Percentiles rank a stretch among this genome's conserved stretches.
phyloP scores from a whole-genome alignment of 148 eudicot genomes.

The Polygonum aviculare region DNA sequence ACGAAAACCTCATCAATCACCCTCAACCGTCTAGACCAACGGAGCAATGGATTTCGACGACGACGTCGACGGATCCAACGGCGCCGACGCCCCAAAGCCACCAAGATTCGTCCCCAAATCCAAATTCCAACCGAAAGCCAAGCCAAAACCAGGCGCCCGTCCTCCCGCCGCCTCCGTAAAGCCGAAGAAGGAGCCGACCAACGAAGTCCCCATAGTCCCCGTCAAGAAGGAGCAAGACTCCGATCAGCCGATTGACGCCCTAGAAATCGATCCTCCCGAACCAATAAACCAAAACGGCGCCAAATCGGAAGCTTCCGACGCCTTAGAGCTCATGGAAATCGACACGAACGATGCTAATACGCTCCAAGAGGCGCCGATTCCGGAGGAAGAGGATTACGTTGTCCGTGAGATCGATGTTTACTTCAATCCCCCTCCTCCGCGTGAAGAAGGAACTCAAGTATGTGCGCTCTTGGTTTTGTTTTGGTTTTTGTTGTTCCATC shows the following conservation, averaged over 20 bases:
- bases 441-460: slow-evolving; percentile 20
- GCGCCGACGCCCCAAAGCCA: slow-evolving; percentile 19
- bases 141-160: slow-evolving; percentile 7
- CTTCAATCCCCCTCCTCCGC: slow-evolving; percentile 15
- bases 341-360: not conserved
- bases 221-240: slow-evolving; percentile 14
- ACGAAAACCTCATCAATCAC: not conserved
- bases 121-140: slow-evolving; percentile 29
- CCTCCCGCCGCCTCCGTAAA: not conserved
- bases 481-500: too few species aligned
- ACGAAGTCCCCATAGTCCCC: not conserved
- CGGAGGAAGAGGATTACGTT: slow-evolving; percentile 27
- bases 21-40: not conserved
- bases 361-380: not conserved
- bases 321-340: not conserved
- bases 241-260: not conserved
- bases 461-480: not conserved
- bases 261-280: slow-evolving; percentile 10
- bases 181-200: slow-evolving; percentile 1
- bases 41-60: slow-evolving; percentile 56
- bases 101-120: slow-evolving; percentile 53
- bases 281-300: not conserved
- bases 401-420: slow-evolving; percentile 36
- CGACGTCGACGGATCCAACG: slow-evolving; percentile 35
- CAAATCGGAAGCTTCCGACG: not conserved